Evolutionary conservation across 495 filamentous ascomycete species (phyloP).

Genomic region (Bryoglossum gracile): DNA sequence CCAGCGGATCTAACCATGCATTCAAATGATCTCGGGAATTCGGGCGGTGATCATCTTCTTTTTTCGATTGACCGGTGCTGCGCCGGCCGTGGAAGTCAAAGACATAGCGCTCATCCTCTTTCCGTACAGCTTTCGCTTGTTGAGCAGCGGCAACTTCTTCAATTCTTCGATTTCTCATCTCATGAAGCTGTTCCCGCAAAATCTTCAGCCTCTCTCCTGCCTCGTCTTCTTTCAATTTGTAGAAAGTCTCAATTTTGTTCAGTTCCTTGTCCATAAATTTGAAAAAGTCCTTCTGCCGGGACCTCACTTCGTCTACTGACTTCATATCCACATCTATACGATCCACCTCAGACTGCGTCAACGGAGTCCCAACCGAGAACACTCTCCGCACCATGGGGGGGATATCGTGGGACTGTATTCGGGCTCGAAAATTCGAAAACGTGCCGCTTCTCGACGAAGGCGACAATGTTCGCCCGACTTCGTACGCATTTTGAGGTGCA

Average conservation of each 20-base stretch:
- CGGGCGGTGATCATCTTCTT: slow-evolving; percentile 10
- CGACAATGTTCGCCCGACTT: slow-evolving; percentile 33
- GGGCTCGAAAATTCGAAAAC: slow-evolving; percentile 25
- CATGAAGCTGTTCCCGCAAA: slow-evolving; percentile 73
- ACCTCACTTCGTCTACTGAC: slow-evolving; percentile 39
- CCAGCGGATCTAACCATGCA: slow-evolving; percentile 21
- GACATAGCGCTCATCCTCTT: slow-evolving; percentile 5
- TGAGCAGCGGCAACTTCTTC: slow-evolving; percentile 54
- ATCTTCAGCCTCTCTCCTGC: slow-evolving; percentile 60
- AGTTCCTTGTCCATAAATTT: slow-evolving; percentile 69
- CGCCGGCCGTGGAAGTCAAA: slow-evolving; percentile 1
- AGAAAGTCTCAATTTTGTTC: slow-evolving; percentile 81
- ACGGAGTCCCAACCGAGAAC: slow-evolving; percentile 31
- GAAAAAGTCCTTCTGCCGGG: slow-evolving; percentile 70
- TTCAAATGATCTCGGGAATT: slow-evolving; percentile 16
- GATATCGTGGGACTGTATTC: slow-evolving; percentile 24
- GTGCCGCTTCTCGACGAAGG: slow-evolving; percentile 24
- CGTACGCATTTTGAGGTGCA: slow-evolving; percentile 30
- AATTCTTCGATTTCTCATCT: slow-evolving; percentile 74
- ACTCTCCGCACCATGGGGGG: slow-evolving; percentile 32
- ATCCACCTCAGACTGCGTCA: slow-evolving; percentile 29
- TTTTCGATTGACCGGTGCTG: slow-evolving; percentile 9
- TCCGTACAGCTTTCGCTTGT: slow-evolving; percentile 16
- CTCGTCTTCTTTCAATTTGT: slow-evolving; percentile 73
- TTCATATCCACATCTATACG: slow-evolving; percentile 40